Evolutionary conservation across 768 basidiomycete genomes (phyloP).

Genomic region (Steccherinum ochraceum): DNA sequence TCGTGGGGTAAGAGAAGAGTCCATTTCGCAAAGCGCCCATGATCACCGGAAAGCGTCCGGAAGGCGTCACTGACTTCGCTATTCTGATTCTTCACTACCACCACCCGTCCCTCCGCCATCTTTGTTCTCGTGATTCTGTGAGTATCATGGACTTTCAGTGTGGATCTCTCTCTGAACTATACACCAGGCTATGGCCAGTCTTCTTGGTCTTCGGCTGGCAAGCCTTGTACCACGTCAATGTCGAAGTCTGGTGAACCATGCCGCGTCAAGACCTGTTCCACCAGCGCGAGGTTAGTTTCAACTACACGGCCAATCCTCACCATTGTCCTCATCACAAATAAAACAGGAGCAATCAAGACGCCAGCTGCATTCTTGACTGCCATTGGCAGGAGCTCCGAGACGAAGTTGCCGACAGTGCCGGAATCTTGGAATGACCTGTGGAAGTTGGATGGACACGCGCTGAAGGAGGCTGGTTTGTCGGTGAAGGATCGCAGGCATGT

Average conservation of each 20-base stretch:
- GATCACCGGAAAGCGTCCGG: too few species aligned
- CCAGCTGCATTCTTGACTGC: conserved; percentile 64
- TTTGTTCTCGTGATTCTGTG: too few species aligned
- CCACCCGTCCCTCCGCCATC: too few species aligned
- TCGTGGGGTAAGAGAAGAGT: too few species aligned
- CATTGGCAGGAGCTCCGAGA: conserved; percentile 65
- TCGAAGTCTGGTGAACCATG: conserved; percentile 28
- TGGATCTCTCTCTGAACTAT: too few species aligned
- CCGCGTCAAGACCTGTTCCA: conserved; percentile 29
- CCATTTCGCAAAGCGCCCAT: too few species aligned
- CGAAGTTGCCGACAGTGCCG: conserved; percentile 42
- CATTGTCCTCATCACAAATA: conserved; percentile 11
- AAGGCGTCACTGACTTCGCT: too few species aligned
- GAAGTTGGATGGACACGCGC: conserved; percentile 45
- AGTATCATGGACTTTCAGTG: too few species aligned
- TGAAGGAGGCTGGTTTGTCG: conserved; percentile 61
- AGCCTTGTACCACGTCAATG: conserved; percentile 10
- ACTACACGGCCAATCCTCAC: too few species aligned
- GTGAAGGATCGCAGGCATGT: conserved; percentile 65
- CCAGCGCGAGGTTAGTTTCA: conserved; percentile 27
- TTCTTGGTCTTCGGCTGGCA: conserved; percentile 12
- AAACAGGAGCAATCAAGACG: conserved; percentile 43
- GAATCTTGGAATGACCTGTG: conserved; percentile 74
- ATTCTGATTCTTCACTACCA: too few species aligned
- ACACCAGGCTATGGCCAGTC: conserved; percentile 17